Evolutionary conservation across 1,284 basidiomycete genomes (phyloP), one percentile per base, ranked within the genome.

Genomic region (Cystobasidium sp.): DNA sequence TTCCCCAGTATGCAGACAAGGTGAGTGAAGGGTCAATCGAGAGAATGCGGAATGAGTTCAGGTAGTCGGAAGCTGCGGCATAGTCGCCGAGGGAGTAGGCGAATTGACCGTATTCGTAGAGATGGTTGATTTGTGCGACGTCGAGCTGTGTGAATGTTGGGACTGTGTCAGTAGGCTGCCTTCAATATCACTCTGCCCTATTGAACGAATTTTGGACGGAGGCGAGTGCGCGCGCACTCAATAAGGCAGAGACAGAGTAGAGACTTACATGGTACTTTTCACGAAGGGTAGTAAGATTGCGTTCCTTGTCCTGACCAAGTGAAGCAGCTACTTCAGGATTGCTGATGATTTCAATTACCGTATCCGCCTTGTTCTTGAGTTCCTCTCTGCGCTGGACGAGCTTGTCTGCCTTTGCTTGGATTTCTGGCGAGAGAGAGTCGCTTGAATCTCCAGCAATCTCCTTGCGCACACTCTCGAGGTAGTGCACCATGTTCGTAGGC

Each of bases 91-190:
- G 93, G 46, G 94, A 93, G 85, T 94, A 99, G 84, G 97, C 94
- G 86, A 95, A 98, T 82, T 98, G 91, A 72, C 96, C 97, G 83
- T 96, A 98, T 84, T 94, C 94, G 86, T 99, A 99, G 9, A 99
- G 87, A 1, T 93, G 92, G 65, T 91, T 92, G 83, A 99, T 97
- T 88, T 97, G 93, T 76, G 97, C 94, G 74, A 92, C 85, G 39
- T 91, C 94, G 76, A 99, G 89, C 92, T 96, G 81, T 8, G 76
- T 49, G 66, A 37, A 24, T n/a, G 14, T 44, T 51, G 53, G 59
- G 14, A 43, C 0, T 14, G 37, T 47, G 4, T 68, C 52, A 55
- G 51, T 16, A n/a, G 4, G 24, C 9, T 22, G 1, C 43, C 59
- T 39, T 31, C 12, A 24, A 51, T 44, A 31, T 7, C 24, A 41